phyloP scores from a whole-genome alignment of 1,284 basidiomycete species.

The Cryptococcus depauperatus region DNA sequence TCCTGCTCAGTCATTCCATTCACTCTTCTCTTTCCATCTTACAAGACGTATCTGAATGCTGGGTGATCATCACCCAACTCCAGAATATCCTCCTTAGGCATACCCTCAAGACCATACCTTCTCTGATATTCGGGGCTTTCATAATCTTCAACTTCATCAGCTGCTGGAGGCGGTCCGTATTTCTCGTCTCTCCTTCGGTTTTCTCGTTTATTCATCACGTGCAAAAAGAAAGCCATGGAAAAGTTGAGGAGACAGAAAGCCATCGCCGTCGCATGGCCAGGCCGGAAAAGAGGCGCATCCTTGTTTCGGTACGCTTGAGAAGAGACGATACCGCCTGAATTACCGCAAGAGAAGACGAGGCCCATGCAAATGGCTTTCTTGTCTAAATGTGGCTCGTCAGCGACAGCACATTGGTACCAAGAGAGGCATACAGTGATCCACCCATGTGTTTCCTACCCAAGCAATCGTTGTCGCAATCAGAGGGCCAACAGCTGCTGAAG shows the following conservation, averaged over 20 bases:
- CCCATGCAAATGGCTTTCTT: constrained; percentile 47
- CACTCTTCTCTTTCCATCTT: too few relatives aligned
- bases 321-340: constrained; percentile 47
- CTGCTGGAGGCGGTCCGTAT: constrained; percentile 36
- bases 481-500: constrained; percentile 43
- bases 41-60: constrained; percentile 34
- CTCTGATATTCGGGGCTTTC: constrained; percentile 37
- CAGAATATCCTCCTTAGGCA: constrained; percentile 45
- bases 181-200: constrained; percentile 41
- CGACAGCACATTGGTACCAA: background rate
- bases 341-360: constrained; percentile 47
- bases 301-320: constrained; percentile 44
- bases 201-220: constrained; percentile 35
- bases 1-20: too few relatives aligned
- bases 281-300: constrained; percentile 32
- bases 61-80: constrained; percentile 46
- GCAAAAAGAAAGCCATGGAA: constrained; percentile 37
- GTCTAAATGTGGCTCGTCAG: constrained; percentile 18
- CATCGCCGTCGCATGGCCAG: constrained; percentile 43
- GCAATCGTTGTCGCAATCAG: constrained; percentile 47
- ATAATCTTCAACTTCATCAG: constrained; percentile 58
- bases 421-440: constrained; percentile 33
- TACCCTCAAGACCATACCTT: constrained; percentile 43
- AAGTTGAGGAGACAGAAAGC: constrained; percentile 40
- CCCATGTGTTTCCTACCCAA: constrained; percentile 46